Conservation (phyloP, 345 rosid species). For the Eucalyptus albens region DNA sequence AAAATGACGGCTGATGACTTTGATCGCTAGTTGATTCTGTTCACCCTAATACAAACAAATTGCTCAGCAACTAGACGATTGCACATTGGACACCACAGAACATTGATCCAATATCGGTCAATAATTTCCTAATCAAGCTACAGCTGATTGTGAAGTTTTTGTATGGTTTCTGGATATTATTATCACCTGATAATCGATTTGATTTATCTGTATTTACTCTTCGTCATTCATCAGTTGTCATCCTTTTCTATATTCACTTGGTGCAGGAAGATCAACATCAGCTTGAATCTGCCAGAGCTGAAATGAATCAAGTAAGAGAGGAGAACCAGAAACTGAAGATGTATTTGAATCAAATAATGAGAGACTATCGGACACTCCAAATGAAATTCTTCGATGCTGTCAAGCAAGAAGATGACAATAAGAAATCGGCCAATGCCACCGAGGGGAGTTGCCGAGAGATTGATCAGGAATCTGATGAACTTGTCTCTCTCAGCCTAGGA, state of each 20-base stretch:
- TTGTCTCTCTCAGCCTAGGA: conserved; percentile 72
- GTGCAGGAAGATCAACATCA: conserved; percentile 1
- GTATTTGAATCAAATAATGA: conserved; percentile 27
- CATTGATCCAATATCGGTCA: neutral
- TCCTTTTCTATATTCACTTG: neutral
- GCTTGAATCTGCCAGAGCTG: conserved; percentile 55
- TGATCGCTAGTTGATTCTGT: neutral
- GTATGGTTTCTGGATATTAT: neutral
- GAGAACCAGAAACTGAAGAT: conserved; percentile 68
- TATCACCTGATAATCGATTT: neutral
- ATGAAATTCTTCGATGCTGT: conserved; percentile 27
- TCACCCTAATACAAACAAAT: neutral
- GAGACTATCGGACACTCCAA: conserved; percentile 61
- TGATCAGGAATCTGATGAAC: conserved; percentile 17
- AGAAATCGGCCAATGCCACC: neutral
- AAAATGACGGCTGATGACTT: neutral
- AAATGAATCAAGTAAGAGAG: conserved; percentile 64
- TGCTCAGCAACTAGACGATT: neutral
- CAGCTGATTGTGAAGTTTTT: neutral
- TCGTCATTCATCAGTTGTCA: neutral
- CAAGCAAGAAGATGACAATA: conserved; percentile 12
- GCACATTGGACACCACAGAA: neutral
- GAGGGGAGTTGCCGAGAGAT: neutral
- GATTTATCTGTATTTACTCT: neutral
- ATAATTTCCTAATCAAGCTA: neutral